These are phyloP conservation scores for Entophlyctis luteolus DNA, from an alignment of 192 early-diverging fungal species.

Conservation along the genomic window DNA sequence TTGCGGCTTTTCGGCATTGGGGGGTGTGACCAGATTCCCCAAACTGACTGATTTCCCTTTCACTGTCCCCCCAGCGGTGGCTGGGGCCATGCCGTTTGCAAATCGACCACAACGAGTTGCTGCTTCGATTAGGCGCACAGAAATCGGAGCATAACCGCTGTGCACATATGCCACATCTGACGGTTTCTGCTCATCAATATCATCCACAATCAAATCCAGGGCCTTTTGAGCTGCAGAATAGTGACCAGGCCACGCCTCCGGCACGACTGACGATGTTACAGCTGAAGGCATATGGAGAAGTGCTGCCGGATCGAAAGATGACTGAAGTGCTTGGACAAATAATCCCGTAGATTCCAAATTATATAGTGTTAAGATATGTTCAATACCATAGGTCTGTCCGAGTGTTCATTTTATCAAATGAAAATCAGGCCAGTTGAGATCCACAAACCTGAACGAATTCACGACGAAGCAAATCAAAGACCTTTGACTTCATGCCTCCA, in stretches of 20 bases:
- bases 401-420: background rate
- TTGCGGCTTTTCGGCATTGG: background rate
- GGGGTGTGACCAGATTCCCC: conserved; percentile 15
- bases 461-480: conserved; percentile 74
- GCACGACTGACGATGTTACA: background rate
- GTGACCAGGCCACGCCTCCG: background rate
- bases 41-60: background rate
- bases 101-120: conserved; percentile 41
- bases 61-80: conserved; percentile 12
- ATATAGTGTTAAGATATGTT: conserved; percentile 82
- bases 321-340: conserved; percentile 25
- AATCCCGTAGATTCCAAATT: conserved; percentile 69
- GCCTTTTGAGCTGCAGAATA: conserved; percentile 62
- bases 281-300: background rate
- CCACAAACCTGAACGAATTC: conserved; percentile 70
- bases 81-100: conserved; percentile 38
- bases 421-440: background rate
- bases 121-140: conserved; percentile 83
- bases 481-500: conserved; percentile 78
- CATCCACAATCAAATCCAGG: conserved; percentile 78
- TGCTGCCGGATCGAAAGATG: conserved; percentile 1
- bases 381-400: conserved; percentile 79
- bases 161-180: conserved; percentile 90
- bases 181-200: conserved; percentile 78
- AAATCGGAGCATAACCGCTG: conserved; percentile 90